A percentile compares a stretch with the other conserved stretches of the same genome.
These are phyloP conservation scores for Cyberlindnera nakhonratchasimensis DNA, from an alignment of 805 yeast species.

Conservation along the genomic window DNA sequence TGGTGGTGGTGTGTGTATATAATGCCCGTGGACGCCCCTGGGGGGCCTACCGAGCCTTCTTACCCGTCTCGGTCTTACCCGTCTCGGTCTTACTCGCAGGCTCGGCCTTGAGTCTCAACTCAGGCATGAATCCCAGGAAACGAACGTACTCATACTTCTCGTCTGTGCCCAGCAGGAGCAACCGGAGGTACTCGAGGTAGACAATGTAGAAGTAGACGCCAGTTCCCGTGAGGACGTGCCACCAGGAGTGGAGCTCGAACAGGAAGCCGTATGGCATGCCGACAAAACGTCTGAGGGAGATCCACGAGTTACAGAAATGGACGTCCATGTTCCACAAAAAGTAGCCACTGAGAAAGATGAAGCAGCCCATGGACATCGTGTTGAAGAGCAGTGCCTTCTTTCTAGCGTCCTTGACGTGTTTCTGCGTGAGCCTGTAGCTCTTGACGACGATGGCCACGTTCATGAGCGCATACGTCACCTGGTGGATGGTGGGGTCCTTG, in stretches of 20 bases:
- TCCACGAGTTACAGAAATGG: constrained; percentile 63
- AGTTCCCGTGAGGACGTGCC: constrained; percentile 85
- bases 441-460: constrained; percentile 70
- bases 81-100: not conserved
- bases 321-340: constrained; percentile 88
- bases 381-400: constrained; percentile 48
- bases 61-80: too few relatives aligned
- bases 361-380: constrained; percentile 58
- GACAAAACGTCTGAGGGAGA: constrained; percentile 52
- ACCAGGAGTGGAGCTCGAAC: constrained; percentile 95
- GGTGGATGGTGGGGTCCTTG: constrained; percentile 86
- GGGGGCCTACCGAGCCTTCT: too few relatives aligned
- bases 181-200: constrained; percentile 70
- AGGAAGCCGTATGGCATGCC: constrained; percentile 87
- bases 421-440: constrained; percentile 48
- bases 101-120: constrained; percentile 29
- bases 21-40: too few relatives aligned
- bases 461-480: constrained; percentile 74
- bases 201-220: constrained; percentile 86
- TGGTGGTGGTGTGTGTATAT: not conserved
- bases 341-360: constrained; percentile 69
- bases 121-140: constrained; percentile 58
- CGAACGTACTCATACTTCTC: constrained; percentile 55
- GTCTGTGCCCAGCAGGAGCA: constrained; percentile 58
- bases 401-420: constrained; percentile 47